phyloP scores from a whole-genome alignment of 352 stramenopile genomes.

The Plasmopara muralis region DNA sequence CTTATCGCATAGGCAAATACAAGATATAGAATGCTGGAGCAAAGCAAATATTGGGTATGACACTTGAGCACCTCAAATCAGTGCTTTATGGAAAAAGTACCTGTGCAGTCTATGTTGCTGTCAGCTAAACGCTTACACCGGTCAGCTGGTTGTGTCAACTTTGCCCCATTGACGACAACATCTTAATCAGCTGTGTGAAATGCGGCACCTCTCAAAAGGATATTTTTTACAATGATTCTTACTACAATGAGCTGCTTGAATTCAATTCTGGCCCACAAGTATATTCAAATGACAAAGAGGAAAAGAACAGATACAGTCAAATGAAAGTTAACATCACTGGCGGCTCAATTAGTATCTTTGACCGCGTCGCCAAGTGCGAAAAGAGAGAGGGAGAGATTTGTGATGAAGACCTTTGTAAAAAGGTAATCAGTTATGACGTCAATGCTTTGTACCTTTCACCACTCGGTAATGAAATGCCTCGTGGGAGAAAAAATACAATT shows the following conservation, averaged over 20 bases:
- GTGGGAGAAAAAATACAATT: background rate
- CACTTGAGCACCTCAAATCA: background rate
- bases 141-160: background rate
- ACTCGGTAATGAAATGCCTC: background rate
- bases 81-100: background rate
- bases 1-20: background rate
- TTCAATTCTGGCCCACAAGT: background rate
- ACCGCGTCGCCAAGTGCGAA: background rate
- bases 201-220: background rate
- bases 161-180: background rate
- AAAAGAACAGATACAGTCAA: background rate
- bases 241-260: background rate
- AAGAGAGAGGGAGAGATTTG: background rate
- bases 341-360: background rate
- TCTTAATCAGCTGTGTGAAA: background rate
- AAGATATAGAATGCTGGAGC: background rate
- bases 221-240: background rate
- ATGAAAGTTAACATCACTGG: background rate
- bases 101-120: background rate
- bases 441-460: background rate
- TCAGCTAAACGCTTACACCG: background rate
- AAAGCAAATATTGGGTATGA: background rate
- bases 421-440: background rate
- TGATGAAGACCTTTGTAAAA: background rate
- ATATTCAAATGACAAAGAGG: background rate